Percentiles rank a stretch among this genome's conserved stretches.
Conservation (phyloP, 2,329 filamentous ascomycete species). For the Paracoccidioides brasiliensis region DNA sequence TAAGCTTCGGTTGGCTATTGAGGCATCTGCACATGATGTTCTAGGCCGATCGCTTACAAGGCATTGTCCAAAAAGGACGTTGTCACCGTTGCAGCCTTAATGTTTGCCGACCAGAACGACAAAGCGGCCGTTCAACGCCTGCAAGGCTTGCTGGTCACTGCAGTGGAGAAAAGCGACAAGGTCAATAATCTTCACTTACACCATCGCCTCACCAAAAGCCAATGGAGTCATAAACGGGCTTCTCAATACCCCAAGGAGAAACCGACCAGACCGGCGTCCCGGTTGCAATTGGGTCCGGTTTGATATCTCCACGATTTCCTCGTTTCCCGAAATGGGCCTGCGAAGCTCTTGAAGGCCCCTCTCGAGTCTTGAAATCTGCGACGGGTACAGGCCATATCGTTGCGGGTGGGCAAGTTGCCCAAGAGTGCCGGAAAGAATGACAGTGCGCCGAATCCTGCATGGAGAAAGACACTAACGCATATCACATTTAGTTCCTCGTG, state of each 20-base stretch:
- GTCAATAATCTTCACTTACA: conserved; percentile 11
- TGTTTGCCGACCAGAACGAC: conserved; percentile 18
- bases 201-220: conserved; percentile 14
- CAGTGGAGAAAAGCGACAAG: conserved; percentile 10
- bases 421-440: conserved; percentile 25
- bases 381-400: conserved; percentile 19
- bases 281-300: conserved; percentile 18
- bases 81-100: conserved; percentile 35
- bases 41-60: conserved; percentile 42
- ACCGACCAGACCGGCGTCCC: conserved; percentile 16
- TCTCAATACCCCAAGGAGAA: conserved; percentile 8
- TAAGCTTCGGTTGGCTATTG: conserved; percentile 34
- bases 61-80: conserved; percentile 34
- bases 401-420: conserved; percentile 27
- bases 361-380: conserved; percentile 12
- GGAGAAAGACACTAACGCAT: conserved; percentile 2
- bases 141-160: conserved; percentile 12
- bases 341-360: conserved; percentile 26
- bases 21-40: conserved; percentile 46
- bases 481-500: conserved; percentile 22
- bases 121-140: conserved; percentile 10
- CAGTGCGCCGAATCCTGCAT: conserved; percentile 3
- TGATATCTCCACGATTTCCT: conserved; percentile 22
- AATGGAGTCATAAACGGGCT: conserved; percentile 11
- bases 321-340: conserved; percentile 12